These are phyloP conservation scores for Aschersonia sp. DNA, from an alignment of 2,329 filamentous ascomycete species.

Conservation along the genomic window DNA sequence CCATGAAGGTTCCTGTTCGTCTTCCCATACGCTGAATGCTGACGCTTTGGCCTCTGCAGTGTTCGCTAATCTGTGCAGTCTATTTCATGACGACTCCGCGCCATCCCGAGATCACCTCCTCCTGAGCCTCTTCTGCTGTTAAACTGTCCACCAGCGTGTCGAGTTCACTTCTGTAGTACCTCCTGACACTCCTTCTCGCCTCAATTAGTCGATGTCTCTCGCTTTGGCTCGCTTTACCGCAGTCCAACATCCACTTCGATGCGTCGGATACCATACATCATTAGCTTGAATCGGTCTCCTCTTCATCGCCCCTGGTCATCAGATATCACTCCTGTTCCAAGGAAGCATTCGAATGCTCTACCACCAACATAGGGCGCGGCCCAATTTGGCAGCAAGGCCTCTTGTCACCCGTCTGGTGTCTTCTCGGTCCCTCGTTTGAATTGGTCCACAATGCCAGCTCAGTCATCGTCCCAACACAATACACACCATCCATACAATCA, in stretches of 20 bases:
- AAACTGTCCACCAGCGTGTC: too few species aligned
- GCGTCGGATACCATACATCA: background rate
- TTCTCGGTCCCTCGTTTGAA: conserved; percentile 16
- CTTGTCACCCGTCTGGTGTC: conserved; percentile 17
- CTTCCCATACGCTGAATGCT: too few species aligned
- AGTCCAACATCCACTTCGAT: background rate
- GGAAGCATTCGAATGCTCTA: conserved; percentile 20
- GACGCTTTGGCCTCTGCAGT: too few species aligned
- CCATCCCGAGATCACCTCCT: too few species aligned
- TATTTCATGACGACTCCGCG: too few species aligned
- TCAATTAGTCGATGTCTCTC: background rate
- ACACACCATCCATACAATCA: conserved; percentile 19
- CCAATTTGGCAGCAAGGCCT: conserved; percentile 21
- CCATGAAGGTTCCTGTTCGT: too few species aligned
- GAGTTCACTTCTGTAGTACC: background rate
- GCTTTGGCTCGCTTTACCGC: background rate
- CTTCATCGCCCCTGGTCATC: background rate
- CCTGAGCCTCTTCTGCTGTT: too few species aligned
- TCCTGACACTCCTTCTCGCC: background rate
- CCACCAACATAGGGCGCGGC: conserved; percentile 20
- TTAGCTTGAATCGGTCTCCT: background rate
- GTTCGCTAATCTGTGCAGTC: too few species aligned
- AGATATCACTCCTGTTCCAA: background rate
- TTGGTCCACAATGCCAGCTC: conserved; percentile 16
- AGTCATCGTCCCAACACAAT: conserved; percentile 19